Evolutionary conservation across 2,329 filamentous ascomycete genomes (phyloP).

Genomic region (Microcera coccophila): DNA sequence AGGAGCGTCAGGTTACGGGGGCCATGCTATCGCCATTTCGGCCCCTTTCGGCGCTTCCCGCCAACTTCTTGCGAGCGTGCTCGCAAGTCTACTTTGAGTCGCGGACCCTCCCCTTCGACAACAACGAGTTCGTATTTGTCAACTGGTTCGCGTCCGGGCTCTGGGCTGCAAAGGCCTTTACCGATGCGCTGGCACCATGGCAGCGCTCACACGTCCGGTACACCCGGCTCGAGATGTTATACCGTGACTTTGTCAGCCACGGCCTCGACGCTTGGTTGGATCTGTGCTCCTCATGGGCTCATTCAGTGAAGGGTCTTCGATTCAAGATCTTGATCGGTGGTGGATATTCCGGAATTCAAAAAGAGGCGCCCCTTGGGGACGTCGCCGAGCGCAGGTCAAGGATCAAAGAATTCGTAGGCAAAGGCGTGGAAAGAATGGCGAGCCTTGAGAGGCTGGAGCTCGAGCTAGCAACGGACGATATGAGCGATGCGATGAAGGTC

Average conservation of each 20-base stretch:
- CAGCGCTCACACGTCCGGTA: constrained; percentile 40
- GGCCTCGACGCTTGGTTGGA: constrained; percentile 33
- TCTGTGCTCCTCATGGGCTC: constrained; percentile 35
- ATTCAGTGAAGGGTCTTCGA: constrained; percentile 37
- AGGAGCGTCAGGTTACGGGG: background rate
- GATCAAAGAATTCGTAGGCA: constrained; percentile 19
- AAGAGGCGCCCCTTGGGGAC: constrained; percentile 15
- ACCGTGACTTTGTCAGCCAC: constrained; percentile 33
- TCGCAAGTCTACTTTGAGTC: constrained; percentile 43
- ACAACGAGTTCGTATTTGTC: constrained; percentile 46
- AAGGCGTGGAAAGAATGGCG: constrained; percentile 30
- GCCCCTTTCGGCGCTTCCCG: constrained; percentile 39
- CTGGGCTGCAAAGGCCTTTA: constrained; percentile 38
- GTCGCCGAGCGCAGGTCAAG: constrained; percentile 14
- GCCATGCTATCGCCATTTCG: constrained; percentile 31
- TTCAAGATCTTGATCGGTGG: constrained; percentile 35
- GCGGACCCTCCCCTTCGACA: constrained; percentile 37
- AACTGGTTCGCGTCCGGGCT: constrained; percentile 45
- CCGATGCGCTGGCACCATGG: constrained; percentile 36
- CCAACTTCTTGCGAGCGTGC: constrained; percentile 36
- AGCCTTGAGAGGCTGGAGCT: constrained; percentile 38
- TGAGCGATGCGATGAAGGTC: constrained; percentile 32
- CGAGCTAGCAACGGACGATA: constrained; percentile 34
- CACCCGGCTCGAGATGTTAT: constrained; percentile 39
- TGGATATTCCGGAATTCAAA: constrained; percentile 6